These are phyloP conservation scores for Fusarium sp. DNA, from an alignment of 2,329 filamentous ascomycete genomes.

Conservation along the genomic window DNA sequence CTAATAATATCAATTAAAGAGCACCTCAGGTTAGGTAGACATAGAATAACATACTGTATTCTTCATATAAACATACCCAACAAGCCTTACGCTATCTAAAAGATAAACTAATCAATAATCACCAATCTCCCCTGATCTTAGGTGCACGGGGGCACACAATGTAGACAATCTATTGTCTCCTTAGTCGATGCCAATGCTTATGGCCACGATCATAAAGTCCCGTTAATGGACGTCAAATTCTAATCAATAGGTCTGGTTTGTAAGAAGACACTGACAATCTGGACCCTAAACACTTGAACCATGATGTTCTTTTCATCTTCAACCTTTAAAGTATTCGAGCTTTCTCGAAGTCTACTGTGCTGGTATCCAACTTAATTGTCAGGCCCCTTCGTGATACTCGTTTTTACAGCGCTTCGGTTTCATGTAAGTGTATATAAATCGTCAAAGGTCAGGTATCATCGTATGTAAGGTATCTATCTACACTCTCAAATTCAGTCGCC, in stretches of 20 bases:
- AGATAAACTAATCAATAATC: too few species aligned
- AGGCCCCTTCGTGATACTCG: not conserved
- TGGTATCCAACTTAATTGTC: not conserved
- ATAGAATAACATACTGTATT: too few species aligned
- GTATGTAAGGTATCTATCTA: conserved; percentile 4
- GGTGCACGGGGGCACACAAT: not conserved
- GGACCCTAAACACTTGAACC: too few species aligned
- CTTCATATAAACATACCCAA: too few species aligned
- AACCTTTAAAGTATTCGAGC: too few species aligned
- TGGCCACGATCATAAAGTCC: not conserved
- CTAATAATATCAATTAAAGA: too few species aligned
- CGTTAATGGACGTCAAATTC: not conserved
- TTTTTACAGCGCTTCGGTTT: not conserved
- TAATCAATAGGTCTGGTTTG: not conserved
- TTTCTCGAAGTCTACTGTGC: not conserved
- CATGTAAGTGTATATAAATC: conserved; percentile 7
- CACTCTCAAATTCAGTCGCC: not conserved
- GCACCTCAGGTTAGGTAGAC: too few species aligned
- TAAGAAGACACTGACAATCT: too few species aligned
- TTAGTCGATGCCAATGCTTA: not conserved
- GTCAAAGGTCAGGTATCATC: conserved; percentile 21
- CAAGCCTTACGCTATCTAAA: too few species aligned
- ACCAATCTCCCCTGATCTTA: not conserved
- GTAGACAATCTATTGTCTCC: not conserved
- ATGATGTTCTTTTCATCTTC: too few species aligned